Evolutionary conservation across 2,329 filamentous ascomycete species (phyloP), one percentile per base, ranked within the genome.

Genomic region (Lachnellula occidentalis): DNA sequence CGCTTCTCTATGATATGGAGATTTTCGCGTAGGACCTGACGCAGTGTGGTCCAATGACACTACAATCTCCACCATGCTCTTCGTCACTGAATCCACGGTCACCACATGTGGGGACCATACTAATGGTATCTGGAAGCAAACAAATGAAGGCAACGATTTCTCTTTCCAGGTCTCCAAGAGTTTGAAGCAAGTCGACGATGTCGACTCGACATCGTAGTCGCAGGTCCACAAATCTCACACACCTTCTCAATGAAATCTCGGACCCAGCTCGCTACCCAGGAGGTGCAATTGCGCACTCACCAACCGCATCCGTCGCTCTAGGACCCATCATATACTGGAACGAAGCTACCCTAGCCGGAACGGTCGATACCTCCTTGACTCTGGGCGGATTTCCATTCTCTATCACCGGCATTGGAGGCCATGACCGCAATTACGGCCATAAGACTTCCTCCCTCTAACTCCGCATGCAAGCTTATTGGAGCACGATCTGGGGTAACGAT

Each of bases 11-110:
- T 27, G 45, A 4, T 9, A 46, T 9, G 41, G 52, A 21, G 19
- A 45, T 17, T n/a, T 49, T 5, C 17, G 27, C 4, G 19, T 54
- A 5, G 21, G 45, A 19, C 6, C 37, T 24, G 37, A 45, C 21
- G 47, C 47, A 34, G 47, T 50, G n/a, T 50, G 41, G 48, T n/a
- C 34, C 21, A 45, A 54, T 50, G 52, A 21, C 24, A 54, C 52
- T 17, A 22, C 14, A 21, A 47, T 50, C n/a, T 50, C 34, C 41
- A 34, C 27, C 4, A 39, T 31, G 4, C 21, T 54, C 9, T 54
- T 54, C 34, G 52, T 45, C 5, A 42, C 46, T 7, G 21, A 54
- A 17, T 54, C 52, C 21, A 27, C 12, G 5, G 17, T 47, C 17
- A 45, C 45, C 24, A 39, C 42, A 7, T 54, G 51, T 14, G 46